phyloP scores from a whole-genome alignment of 306 rosid species.

The Abrus precatorius region DNA sequence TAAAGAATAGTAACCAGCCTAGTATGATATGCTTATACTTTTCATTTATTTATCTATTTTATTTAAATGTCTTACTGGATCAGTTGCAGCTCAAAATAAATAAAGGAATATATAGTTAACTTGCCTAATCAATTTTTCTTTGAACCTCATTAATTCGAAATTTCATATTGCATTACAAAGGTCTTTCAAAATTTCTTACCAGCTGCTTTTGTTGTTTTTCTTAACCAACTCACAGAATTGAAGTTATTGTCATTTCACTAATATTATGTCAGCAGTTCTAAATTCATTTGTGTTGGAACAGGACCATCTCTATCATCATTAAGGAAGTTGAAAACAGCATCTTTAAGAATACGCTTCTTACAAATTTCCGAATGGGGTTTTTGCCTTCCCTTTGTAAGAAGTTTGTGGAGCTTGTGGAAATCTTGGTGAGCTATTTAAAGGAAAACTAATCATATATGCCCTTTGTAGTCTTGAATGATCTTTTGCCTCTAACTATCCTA shows the following conservation, averaged over 20 bases:
- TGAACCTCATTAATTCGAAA: conserved; percentile 16
- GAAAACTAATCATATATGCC: conserved; percentile 37
- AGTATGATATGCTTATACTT: conserved; percentile 14
- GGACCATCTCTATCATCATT: conserved; percentile 83
- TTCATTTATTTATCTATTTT: conserved; percentile 33
- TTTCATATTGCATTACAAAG: not conserved
- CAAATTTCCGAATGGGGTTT: conserved; percentile 86
- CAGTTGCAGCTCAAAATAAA: conserved; percentile 12
- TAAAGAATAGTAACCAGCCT: conserved; percentile 21
- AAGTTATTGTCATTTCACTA: conserved; percentile 41
- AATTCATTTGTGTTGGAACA: conserved; percentile 58
- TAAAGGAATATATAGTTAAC: conserved; percentile 19
- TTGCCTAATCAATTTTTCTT: conserved; percentile 14
- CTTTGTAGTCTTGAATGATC: conserved; percentile 36
- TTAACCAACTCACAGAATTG: conserved; percentile 32
- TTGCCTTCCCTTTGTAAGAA: conserved; percentile 86
- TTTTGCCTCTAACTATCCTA: conserved; percentile 40
- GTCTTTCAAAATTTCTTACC: conserved; percentile 14
- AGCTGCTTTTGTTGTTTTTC: conserved; percentile 22
- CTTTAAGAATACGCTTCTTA: conserved; percentile 79
- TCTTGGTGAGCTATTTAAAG: conserved; percentile 73
- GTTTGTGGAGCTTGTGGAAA: conserved; percentile 89
- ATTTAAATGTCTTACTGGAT: conserved; percentile 20
- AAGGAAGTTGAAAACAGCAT: conserved; percentile 90
- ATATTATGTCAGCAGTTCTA: conserved; percentile 42